Conservation (phyloP, 1,284 basidiomycete genomes). For the Microbotryomycetes sp. region DNA sequence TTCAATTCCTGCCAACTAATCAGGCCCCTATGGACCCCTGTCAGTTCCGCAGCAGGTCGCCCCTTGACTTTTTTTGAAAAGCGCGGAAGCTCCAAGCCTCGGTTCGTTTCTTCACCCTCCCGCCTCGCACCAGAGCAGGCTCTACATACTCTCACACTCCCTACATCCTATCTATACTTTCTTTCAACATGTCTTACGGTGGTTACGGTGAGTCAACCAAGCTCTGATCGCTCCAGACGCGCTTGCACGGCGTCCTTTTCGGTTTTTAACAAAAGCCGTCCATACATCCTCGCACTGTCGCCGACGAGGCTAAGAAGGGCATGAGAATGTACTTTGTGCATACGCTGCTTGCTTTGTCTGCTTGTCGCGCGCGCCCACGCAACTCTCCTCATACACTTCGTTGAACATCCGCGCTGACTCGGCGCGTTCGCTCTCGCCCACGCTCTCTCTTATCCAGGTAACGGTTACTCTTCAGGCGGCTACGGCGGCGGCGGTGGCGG, state of each 20-base stretch:
- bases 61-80: background rate
- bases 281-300: too few relatives aligned
- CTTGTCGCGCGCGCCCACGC: too few relatives aligned
- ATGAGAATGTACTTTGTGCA: too few relatives aligned
- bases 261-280: background rate
- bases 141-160: background rate
- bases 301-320: too few relatives aligned
- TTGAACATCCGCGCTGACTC: background rate
- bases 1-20: background rate
- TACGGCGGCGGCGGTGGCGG: constrained; percentile 6
- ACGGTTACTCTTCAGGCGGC: constrained; percentile 12
- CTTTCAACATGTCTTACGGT: constrained; percentile 31
- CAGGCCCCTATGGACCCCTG: too few relatives aligned
- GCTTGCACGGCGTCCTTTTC: background rate
- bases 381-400: too few relatives aligned
- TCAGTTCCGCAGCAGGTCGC: too few relatives aligned
- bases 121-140: background rate
- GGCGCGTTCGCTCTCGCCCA: too few relatives aligned
- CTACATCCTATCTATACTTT: background rate
- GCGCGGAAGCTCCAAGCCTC: background rate
- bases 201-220: constrained; percentile 19
- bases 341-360: too few relatives aligned
- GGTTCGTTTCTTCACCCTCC: background rate
- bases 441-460: constrained; percentile 3
- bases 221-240: too few relatives aligned